Evolutionary conservation across 257 asterid species (phyloP).

Genomic region (Solanum neorickii): DNA sequence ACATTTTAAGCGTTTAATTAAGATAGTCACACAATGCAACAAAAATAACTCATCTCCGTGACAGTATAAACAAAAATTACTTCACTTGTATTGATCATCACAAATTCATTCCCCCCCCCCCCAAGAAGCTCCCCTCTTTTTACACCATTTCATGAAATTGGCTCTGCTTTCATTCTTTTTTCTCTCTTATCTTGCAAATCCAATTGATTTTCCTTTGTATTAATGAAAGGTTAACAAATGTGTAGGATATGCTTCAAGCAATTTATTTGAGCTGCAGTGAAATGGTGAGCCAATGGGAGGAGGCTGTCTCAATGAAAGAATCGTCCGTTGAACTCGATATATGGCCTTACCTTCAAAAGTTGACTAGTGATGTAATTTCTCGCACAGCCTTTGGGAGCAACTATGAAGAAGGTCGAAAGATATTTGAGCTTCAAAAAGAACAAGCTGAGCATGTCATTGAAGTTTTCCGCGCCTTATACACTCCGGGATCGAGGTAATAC

Average conservation of each 20-base stretch:
- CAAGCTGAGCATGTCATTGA: conserved; percentile 16
- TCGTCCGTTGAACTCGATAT: conserved; percentile 18
- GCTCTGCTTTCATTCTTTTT: not conserved
- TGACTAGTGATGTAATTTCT: conserved; percentile 26
- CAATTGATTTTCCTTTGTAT: not conserved
- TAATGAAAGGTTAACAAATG: not conserved
- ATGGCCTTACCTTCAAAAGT: conserved; percentile 30
- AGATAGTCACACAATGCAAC: not conserved
- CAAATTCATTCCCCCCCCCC: no score
- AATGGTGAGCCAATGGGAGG: conserved; percentile 27
- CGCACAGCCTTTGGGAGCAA: conserved; percentile 43
- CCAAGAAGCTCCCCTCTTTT: not conserved
- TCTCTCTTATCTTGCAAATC: not conserved
- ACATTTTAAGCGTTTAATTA: not conserved
- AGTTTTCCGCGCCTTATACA: conserved; percentile 4
- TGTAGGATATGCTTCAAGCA: conserved; percentile 31
- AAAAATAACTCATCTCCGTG: not conserved
- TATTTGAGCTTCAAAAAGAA: conserved; percentile 31
- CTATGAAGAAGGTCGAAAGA: conserved; percentile 37
- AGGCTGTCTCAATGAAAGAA: conserved; percentile 2
- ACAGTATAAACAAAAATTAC: not conserved
- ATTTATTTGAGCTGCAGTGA: conserved; percentile 21
- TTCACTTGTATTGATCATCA: not conserved
- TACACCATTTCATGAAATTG: not conserved
- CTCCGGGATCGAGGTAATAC: conserved; percentile 30